A percentile compares a stretch with the other conserved stretches of the same genome.
Conservation (phyloP, 2,329 filamentous ascomycete species). For the Ophiostoma tasmaniense region DNA sequence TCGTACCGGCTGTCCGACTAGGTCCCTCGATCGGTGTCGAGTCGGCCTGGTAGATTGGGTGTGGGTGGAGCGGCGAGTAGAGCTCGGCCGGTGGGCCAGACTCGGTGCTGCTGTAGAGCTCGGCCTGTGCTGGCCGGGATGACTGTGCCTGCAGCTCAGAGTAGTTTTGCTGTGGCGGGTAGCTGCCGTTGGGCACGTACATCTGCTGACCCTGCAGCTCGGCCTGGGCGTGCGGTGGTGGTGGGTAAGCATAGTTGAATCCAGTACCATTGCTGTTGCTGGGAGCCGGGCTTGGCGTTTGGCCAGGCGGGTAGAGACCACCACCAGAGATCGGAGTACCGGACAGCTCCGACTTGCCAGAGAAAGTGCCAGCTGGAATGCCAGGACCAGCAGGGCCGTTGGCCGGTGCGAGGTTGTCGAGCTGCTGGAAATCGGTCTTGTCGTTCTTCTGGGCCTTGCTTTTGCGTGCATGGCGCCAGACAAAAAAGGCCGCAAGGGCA, state of each 20-base stretch:
- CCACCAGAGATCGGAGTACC: conserved; percentile 19
- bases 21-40: conserved; percentile 17
- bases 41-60: conserved; percentile 19
- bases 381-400: not conserved
- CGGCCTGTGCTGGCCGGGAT: conserved; percentile 18
- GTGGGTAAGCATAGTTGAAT: not conserved
- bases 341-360: conserved; percentile 27
- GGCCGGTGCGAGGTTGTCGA: conserved; percentile 14
- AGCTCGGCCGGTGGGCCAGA: conserved; percentile 14
- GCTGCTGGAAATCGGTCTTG: conserved; percentile 15
- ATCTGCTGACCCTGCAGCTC: conserved; percentile 25
- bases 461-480: conserved; percentile 25
- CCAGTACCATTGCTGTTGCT: too few relatives aligned
- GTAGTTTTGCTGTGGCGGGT: conserved; percentile 9
- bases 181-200: conserved; percentile 14
- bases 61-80: conserved; percentile 12
- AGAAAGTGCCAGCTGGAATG: conserved; percentile 18
- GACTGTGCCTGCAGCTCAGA: conserved; percentile 24
- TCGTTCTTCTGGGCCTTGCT: conserved; percentile 17
- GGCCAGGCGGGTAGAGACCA: conserved; percentile 14
- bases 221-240: conserved; percentile 8
- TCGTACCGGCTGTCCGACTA: not conserved
- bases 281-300: conserved; percentile 26
- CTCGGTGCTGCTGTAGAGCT: conserved; percentile 22
- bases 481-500: conserved; percentile 31